Evolutionary conservation across 495 filamentous ascomycete genomes (phyloP), one percentile per base, ranked within the genome.

Genomic region (Penicillium antarcticum): DNA sequence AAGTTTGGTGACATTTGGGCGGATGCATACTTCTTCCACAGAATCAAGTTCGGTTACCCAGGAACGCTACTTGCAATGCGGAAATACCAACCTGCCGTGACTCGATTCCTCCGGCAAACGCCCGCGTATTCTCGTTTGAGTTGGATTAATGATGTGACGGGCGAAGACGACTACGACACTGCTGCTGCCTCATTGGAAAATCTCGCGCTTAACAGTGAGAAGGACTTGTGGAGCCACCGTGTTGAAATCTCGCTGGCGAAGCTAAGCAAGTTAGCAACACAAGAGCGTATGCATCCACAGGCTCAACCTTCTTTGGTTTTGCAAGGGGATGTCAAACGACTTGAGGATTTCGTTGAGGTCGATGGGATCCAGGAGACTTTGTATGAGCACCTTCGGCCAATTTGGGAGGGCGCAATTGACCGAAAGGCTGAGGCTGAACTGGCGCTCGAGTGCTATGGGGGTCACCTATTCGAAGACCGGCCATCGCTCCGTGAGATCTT

Each of bases 121-220:
- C 80, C 82, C 9, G 69, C 81, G 54, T 85, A 88, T 39, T 81
- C 84, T 34, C 88, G 87, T 57, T 67, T 97, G n/a, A 78, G 85
- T 34, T 98, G 94, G 94, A 92, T 98, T 68, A 92, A 97, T 67
- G 91, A 96, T 59, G 81, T 96, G 16, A 69, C 80, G 44, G 75
- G 80, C 17, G 85, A 90, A 62, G 75, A 83, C 46, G 80, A 94
- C 45, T 92, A 87, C 55, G 72, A 79, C 29, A 75, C 75, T 49
- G 92, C 92, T 12, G 84, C 84, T 9, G 67, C 80, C 24, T 84
- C 78, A 1, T 77, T 98, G 23, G 68, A 86, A 23, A 67, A 79
- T 9, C 69, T 88, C 4, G 91, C 87, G 9, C 67, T 82, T 31
- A 69, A 74, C 23, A 78, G 79, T 37, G 89, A 96, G 60, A 78